Evolutionary conservation across 805 yeast species (phyloP).

Genomic region (Pichia exigua): DNA sequence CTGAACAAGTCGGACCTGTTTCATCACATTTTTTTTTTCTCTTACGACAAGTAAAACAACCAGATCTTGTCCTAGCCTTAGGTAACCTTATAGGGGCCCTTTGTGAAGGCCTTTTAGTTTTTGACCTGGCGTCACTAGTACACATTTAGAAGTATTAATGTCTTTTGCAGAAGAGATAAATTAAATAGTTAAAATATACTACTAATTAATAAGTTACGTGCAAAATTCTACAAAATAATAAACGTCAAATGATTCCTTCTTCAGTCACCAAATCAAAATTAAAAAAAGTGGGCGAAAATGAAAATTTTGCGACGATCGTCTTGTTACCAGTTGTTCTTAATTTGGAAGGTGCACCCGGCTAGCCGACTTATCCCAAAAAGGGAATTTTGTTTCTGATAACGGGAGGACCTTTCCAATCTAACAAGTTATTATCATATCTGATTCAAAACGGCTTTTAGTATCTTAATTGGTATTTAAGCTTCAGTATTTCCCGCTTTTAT

Average conservation of each 20-base stretch:
- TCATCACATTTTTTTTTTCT: slow-evolving; percentile 33
- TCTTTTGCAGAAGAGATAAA: not conserved
- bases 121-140: not conserved
- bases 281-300: not conserved
- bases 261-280: no score
- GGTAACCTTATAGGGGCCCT: slow-evolving; percentile 7
- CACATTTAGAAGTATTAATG: not conserved
- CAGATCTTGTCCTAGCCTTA: slow-evolving; percentile 25
- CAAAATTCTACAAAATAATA: no score
- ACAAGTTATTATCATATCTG: not conserved
- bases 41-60: slow-evolving; percentile 32
- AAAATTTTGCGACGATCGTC: not conserved
- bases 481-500: not conserved
- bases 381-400: not conserved
- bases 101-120: not conserved
- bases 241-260: not conserved
- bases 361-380: not conserved
- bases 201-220: no score
- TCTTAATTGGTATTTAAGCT: not conserved
- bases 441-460: not conserved
- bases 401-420: not conserved
- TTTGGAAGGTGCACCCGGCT: not conserved
- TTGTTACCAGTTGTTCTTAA: no score
- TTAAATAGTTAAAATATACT: no score
- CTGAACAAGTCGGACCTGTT: slow-evolving; percentile 26